Conservation (phyloP, 305 asterid genomes). For the Striga hermonthica region DNA sequence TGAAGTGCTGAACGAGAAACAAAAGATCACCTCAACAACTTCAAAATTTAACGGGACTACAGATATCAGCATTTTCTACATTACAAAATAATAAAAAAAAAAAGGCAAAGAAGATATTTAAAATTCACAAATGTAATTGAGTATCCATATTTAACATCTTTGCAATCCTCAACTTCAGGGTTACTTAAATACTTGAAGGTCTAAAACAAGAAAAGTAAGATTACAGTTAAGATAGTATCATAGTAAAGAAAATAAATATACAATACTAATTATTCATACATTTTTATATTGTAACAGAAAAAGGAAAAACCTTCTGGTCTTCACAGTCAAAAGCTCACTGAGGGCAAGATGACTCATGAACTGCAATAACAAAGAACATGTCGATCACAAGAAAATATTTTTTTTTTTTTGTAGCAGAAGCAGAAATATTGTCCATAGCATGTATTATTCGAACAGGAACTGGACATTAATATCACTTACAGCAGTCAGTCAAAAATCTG, state of each 20-base stretch:
- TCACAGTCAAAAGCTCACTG: constrained; percentile 67
- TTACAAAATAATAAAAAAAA: not conserved
- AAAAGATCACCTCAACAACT: constrained; percentile 16
- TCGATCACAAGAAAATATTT: constrained; percentile 37
- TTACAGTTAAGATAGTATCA: no score
- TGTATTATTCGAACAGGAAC: not conserved
- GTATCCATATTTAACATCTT: constrained; percentile 83
- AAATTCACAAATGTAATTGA: constrained; percentile 72
- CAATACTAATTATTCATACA: no score
- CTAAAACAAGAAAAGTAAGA: constrained; percentile 35
- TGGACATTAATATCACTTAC: constrained; percentile 41
- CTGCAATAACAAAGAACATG: constrained; percentile 44
- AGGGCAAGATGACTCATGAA: constrained; percentile 88
- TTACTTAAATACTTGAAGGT: constrained; percentile 67
- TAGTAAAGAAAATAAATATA: no score
- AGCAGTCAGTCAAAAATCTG: constrained; percentile 93
- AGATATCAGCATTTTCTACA: constrained; percentile 16
- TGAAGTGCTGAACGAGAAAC: constrained; percentile 50
- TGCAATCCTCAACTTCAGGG: constrained; percentile 76
- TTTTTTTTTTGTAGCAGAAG: constrained; percentile 4
- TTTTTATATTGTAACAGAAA: constrained; percentile 10
- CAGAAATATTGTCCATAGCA: not conserved
- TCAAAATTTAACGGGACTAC: not conserved
- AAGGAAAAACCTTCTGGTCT: constrained; percentile 66
- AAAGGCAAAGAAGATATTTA: not conserved